Conservation (phyloP, 805 yeast genomes). For the Metschnikowia drakensbergensis region DNA sequence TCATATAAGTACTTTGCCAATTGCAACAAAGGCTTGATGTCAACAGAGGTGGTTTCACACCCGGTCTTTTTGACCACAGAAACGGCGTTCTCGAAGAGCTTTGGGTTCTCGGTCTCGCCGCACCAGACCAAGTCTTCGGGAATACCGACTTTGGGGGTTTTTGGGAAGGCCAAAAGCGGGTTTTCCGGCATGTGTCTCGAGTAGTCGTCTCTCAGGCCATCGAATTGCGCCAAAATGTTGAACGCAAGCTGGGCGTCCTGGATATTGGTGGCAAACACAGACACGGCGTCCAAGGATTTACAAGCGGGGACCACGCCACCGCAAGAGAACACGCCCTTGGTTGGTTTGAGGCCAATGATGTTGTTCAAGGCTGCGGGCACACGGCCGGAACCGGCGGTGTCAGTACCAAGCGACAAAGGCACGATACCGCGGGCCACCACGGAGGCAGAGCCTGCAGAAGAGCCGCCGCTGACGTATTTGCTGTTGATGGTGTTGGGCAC, state of each 20-base stretch:
- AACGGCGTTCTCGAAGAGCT: slow-evolving; percentile 60
- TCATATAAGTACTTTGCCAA: slow-evolving; percentile 88
- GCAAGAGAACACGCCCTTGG: slow-evolving; percentile 82
- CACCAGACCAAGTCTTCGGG: slow-evolving; percentile 75
- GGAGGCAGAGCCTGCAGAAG: slow-evolving; percentile 93
- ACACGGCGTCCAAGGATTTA: slow-evolving; percentile 88
- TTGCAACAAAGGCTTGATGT: slow-evolving; percentile 72
- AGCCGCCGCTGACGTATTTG: slow-evolving; percentile 88
- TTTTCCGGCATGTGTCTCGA: slow-evolving; percentile 70
- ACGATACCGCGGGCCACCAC: slow-evolving; percentile 88
- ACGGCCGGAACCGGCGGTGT: slow-evolving; percentile 97
- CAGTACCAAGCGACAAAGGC: slow-evolving; percentile 89
- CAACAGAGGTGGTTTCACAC: slow-evolving; percentile 53
- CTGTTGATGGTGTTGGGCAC: slow-evolving; percentile 75
- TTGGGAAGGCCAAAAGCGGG: slow-evolving; percentile 57
- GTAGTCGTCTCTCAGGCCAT: slow-evolving; percentile 66
- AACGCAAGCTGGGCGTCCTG: slow-evolving; percentile 81
- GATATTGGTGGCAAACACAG: slow-evolving; percentile 73
- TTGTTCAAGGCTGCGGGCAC: slow-evolving; percentile 96
- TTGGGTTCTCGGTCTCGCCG: slow-evolving; percentile 76
- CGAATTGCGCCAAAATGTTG: slow-evolving; percentile 67
- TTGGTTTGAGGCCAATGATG: slow-evolving; percentile 87
- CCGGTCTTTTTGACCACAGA: slow-evolving; percentile 44
- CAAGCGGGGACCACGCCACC: slow-evolving; percentile 97
- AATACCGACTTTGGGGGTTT: slow-evolving; percentile 65